phyloP scores from a whole-genome alignment of 768 basidiomycete species.

The Termitomyces sp. region DNA sequence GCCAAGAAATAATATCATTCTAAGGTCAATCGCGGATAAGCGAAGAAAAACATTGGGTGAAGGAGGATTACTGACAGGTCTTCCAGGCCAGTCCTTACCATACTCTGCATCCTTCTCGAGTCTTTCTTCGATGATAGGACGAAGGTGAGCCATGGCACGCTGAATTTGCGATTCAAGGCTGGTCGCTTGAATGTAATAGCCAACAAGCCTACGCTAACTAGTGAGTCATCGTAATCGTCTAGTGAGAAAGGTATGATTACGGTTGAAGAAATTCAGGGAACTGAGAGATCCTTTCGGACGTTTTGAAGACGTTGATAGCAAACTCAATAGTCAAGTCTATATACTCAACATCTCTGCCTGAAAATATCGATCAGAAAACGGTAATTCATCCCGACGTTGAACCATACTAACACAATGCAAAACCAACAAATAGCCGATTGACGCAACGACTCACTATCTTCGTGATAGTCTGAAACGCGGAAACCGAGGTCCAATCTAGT shows the following conservation, averaged over 20 bases:
- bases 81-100: slow-evolving; percentile 33
- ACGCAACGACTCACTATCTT: slow-evolving; percentile 34
- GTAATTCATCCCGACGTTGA: background rate
- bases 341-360: slow-evolving; percentile 42
- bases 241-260: slow-evolving; percentile 27
- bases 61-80: slow-evolving; percentile 22
- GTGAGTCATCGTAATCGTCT: slow-evolving; percentile 6
- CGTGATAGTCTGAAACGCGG: slow-evolving; percentile 25
- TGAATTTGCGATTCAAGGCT: slow-evolving; percentile 20
- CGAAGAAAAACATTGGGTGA: no score
- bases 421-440: slow-evolving; percentile 43
- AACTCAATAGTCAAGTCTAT: slow-evolving; percentile 33
- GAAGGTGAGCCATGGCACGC: slow-evolving; percentile 24
- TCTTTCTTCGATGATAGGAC: slow-evolving; percentile 30
- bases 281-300: slow-evolving; percentile 26
- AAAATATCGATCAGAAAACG: background rate
- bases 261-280: slow-evolving; percentile 38
- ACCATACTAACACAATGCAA: slow-evolving; percentile 36
- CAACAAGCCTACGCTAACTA: slow-evolving; percentile 18
- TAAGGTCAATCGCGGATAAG: slow-evolving; percentile 1
- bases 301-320: slow-evolving; percentile 30
- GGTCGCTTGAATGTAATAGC: slow-evolving; percentile 16
- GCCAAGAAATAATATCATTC: slow-evolving; percentile 28
- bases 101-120: slow-evolving; percentile 25
- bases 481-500: slow-evolving; percentile 34